Evolutionary conservation across 208 protist species (phyloP), one percentile per base, ranked within the genome.

Genomic region (Trichomonas gallinae): DNA sequence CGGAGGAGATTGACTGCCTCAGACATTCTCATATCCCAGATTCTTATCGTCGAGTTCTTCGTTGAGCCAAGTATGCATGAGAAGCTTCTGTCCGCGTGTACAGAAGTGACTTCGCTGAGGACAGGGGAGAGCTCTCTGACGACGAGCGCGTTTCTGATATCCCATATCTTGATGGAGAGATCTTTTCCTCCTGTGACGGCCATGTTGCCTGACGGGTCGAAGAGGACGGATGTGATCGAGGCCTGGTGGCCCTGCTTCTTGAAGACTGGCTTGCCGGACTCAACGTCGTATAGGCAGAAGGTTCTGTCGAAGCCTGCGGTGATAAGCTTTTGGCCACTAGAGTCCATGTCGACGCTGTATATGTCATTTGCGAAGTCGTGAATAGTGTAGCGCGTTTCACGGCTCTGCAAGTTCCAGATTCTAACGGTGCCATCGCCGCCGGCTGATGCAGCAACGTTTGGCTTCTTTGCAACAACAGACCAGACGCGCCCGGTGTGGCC

Each of bases 401-500:
- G 10, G 44, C 44, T 93, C 21, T 51, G 15, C 45, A 51, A 17
- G 38, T 93, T 44, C 87, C 87, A 93, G 17, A 93, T 93, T 38
- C 44, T 48, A 17, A 93, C 46, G 8, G 87, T 93, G 2, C 87
- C 34, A 36, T 93, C 87, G 10, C 40, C 87, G 36, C 87, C 44
- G 9, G 44, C 40, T 11, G 44, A 48, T 34, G 44, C 87, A 34
- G 87, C 87, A 51, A 48, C 17, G 58, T 4, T 72, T 93, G 42
- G 23, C 15, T 48, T n/a, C 26, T 17, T 58, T 8, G 87, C 44
- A 38, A 44, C 87, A 58, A 93, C n/a, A 21, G 87, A 51, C 87
- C 87, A 93, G 45, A 93, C 87, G 26, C 87, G 87, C 34, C 87
- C 87, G n/a, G 42, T 93, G n/a, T 93, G 87, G 11, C 87, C 87